Percentiles rank a stretch among this genome's conserved stretches.
Conservation (phyloP, 1,284 basidiomycete species). For the Meira miltonrushii region DNA sequence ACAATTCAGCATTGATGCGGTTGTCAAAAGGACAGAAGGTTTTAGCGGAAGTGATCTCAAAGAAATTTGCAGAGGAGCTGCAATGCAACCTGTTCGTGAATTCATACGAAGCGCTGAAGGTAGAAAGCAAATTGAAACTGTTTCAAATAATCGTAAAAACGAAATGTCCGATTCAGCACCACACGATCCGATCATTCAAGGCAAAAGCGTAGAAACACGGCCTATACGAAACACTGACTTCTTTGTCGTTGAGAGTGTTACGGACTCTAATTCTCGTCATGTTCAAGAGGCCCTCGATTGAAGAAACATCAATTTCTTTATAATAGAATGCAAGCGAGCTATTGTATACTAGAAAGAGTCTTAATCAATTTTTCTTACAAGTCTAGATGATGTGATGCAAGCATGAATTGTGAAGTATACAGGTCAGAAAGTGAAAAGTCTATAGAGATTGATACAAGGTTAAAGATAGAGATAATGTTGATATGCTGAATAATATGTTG, state of each 20-base stretch:
- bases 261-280: too few relatives aligned
- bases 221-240: slow-evolving; percentile 5
- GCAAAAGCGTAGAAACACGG: not conserved
- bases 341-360: too few relatives aligned
- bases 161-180: not conserved
- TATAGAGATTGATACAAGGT: too few relatives aligned
- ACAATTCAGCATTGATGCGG: slow-evolving; percentile 62
- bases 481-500: too few relatives aligned
- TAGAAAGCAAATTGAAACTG: slow-evolving; percentile 14
- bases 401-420: too few relatives aligned
- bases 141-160: not conserved
- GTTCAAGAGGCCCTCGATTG: too few relatives aligned
- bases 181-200: not conserved
- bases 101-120: slow-evolving; percentile 43
- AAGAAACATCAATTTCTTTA: too few relatives aligned
- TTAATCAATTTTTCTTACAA: too few relatives aligned
- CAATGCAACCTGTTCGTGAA: slow-evolving; percentile 52
- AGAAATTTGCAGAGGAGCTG: slow-evolving; percentile 79
- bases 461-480: too few relatives aligned
- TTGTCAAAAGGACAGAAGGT: slow-evolving; percentile 72
- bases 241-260: slow-evolving; percentile 2
- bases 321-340: too few relatives aligned
- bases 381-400: too few relatives aligned
- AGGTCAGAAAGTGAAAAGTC: too few relatives aligned
- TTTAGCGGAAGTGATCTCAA: slow-evolving; percentile 85